Evolutionary conservation across 2,329 filamentous ascomycete genomes (phyloP).

Genomic region (Calonectria fujianensis): DNA sequence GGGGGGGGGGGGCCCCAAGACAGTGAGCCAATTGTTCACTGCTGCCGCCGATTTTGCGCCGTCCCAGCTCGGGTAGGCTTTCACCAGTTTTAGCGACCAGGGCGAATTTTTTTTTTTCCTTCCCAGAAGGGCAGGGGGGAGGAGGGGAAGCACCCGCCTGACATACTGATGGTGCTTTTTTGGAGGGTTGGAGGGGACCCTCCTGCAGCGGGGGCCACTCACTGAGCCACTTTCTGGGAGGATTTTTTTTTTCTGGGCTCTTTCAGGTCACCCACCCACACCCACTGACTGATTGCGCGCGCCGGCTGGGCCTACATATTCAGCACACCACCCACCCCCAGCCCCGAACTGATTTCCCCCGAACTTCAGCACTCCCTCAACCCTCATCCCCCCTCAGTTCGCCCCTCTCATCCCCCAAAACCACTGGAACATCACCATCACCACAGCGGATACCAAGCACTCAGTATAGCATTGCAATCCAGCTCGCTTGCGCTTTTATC

Average conservation of each 20-base stretch:
- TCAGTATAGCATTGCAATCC: conserved; percentile 47
- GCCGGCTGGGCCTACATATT: conserved; percentile 60
- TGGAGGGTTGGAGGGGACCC: conserved; percentile 23
- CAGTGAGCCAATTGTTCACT: conserved; percentile 34
- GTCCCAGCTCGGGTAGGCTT: conserved; percentile 19
- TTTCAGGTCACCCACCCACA: conserved; percentile 41
- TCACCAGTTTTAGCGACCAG: conserved; percentile 6
- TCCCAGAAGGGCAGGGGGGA: conserved; percentile 23
- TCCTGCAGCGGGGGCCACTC: conserved; percentile 32
- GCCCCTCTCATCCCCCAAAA: conserved; percentile 53
- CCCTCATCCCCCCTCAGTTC: conserved; percentile 53
- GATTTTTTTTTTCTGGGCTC: conserved; percentile 45
- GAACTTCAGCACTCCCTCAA: conserved; percentile 57
- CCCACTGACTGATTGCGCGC: conserved; percentile 58
- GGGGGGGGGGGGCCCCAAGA: conserved; percentile 23
- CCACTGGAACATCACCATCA: conserved; percentile 53
- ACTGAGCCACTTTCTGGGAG: conserved; percentile 34
- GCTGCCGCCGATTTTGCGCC: conserved; percentile 28
- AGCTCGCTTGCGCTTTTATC: conserved; percentile 34
- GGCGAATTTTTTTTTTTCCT: conserved; percentile 19
- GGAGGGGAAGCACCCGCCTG: conserved; percentile 26
- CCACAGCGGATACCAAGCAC: conserved; percentile 45
- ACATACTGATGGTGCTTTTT: conserved; percentile 20
- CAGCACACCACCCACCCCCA: conserved; percentile 59
- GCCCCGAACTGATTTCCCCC: conserved; percentile 56